Evolutionary conservation across 2,329 filamentous ascomycete species (phyloP).

Genomic region (Diplodia intermedia): DNA sequence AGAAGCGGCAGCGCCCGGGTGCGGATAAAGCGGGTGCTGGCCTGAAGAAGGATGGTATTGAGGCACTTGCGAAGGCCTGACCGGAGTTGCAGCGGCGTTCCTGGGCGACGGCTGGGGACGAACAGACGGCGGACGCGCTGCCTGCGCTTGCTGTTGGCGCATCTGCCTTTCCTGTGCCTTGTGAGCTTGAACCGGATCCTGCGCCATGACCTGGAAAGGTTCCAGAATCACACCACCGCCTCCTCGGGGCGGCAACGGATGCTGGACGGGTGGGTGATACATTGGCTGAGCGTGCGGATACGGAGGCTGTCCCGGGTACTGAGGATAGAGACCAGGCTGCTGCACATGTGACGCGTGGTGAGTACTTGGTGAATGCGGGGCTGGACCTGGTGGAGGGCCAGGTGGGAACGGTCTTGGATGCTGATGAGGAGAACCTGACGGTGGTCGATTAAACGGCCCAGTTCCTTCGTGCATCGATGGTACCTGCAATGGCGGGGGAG

Average conservation of each 20-base stretch:
- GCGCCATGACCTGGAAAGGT: slow-evolving; percentile 56
- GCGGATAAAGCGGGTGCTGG: slow-evolving; percentile 16
- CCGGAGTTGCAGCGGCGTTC: slow-evolving; percentile 13
- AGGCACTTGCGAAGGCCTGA: slow-evolving; percentile 3
- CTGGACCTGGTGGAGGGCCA: slow-evolving; percentile 40
- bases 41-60: slow-evolving; percentile 8
- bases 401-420: slow-evolving; percentile 36
- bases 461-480: slow-evolving; percentile 40
- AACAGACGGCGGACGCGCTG: slow-evolving; percentile 14
- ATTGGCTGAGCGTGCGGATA: slow-evolving; percentile 42
- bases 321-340: slow-evolving; percentile 44
- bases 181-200: slow-evolving; percentile 50
- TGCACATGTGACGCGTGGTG: slow-evolving; percentile 43
- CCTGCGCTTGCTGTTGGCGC: slow-evolving; percentile 36
- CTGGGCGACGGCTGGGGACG: slow-evolving; percentile 19
- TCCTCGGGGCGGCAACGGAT: slow-evolving; percentile 26
- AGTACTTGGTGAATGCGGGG: slow-evolving; percentile 43
- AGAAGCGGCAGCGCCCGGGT: slow-evolving; percentile 5
- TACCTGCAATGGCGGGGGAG: slow-evolving; percentile 36
- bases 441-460: slow-evolving; percentile 39
- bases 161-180: slow-evolving; percentile 42
- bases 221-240: slow-evolving; percentile 54
- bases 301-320: slow-evolving; percentile 41
- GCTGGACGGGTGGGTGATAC: slow-evolving; percentile 49
- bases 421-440: slow-evolving; percentile 40